Conservation (phyloP, 2,329 filamentous ascomycete genomes). For the Apiospora hydei region DNA sequence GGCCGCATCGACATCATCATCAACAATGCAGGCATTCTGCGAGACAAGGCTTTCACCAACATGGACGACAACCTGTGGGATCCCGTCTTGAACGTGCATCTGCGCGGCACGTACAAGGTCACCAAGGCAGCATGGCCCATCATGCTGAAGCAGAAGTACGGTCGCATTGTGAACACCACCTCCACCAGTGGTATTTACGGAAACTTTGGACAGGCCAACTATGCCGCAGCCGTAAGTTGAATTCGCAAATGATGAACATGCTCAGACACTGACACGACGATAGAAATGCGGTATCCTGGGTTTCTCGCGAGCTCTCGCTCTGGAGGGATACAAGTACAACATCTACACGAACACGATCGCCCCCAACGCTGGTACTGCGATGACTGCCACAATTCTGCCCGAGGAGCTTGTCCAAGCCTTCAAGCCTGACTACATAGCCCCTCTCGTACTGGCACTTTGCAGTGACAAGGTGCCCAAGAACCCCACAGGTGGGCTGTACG, state of each 20-base stretch:
- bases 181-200: slow-evolving; percentile 98
- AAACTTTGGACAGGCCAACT: slow-evolving; percentile 99
- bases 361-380: slow-evolving; percentile 93
- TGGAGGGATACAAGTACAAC: slow-evolving; percentile 96
- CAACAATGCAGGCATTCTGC: slow-evolving; percentile 98
- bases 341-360: slow-evolving; percentile 98
- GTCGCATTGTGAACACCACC: slow-evolving; percentile 94
- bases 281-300: slow-evolving; percentile 93
- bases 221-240: slow-evolving; percentile 79
- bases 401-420: slow-evolving; percentile 98
- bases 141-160: slow-evolving; percentile 98
- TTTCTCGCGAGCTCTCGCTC: slow-evolving; percentile 89
- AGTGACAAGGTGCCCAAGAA: slow-evolving; percentile 87
- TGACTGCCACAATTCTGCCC: slow-evolving; percentile 93
- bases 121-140: slow-evolving; percentile 98
- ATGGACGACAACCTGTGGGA: slow-evolving; percentile 97
- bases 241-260: slow-evolving; percentile 26
- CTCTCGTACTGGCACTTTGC: slow-evolving; percentile 83
- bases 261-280: slow-evolving; percentile 32
- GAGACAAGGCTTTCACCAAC: slow-evolving; percentile 97
- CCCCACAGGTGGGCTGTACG: slow-evolving; percentile 86
- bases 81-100: slow-evolving; percentile 88
- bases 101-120: slow-evolving; percentile 93
- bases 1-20: slow-evolving; percentile 93
- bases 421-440: slow-evolving; percentile 98